phyloP scores from a whole-genome alignment of 176 grass and related monocot genomes.

The Zea luxurians region DNA sequence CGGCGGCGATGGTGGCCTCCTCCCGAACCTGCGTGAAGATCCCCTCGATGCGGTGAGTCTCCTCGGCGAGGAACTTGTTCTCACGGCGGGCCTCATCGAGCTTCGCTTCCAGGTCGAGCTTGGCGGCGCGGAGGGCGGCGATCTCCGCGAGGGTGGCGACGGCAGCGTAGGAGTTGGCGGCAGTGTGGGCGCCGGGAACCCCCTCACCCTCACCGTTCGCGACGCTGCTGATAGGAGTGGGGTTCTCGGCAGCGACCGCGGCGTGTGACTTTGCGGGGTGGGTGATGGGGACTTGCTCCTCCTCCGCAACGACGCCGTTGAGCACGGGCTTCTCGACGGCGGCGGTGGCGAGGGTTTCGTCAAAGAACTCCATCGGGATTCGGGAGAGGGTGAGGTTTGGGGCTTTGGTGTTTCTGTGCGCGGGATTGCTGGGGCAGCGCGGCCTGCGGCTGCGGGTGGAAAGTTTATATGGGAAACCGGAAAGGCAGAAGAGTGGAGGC shows the following conservation, averaged over 20 bases:
- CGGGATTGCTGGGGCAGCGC: neutral
- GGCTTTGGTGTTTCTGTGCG: constrained; percentile 26
- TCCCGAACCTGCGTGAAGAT: constrained; percentile 34
- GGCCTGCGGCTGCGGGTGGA: neutral
- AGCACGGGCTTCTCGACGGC: constrained; percentile 9
- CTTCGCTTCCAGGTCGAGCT: constrained; percentile 46
- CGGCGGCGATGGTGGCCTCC: constrained; percentile 37
- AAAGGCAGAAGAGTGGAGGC: neutral
- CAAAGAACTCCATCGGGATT: constrained; percentile 52
- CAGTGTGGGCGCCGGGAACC: neutral
- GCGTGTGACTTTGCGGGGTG: constrained; percentile 17
- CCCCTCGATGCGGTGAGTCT: constrained; percentile 42
- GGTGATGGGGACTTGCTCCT: constrained; percentile 20
- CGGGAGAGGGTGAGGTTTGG: constrained; percentile 34
- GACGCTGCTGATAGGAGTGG: constrained; percentile 15
- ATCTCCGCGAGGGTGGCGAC: constrained; percentile 50
- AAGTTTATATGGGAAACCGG: neutral
- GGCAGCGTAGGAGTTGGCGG: constrained; percentile 45
- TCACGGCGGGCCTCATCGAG: constrained; percentile 36
- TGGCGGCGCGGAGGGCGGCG: constrained; percentile 46
- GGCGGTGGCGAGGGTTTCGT: constrained; percentile 40
- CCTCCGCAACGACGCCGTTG: constrained; percentile 25
- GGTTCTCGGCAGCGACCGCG: neutral
- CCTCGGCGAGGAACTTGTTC: constrained; percentile 31
- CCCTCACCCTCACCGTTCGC: neutral